Evolutionary conservation across 495 filamentous ascomycete species (phyloP).

Genomic region (Aspergillus sparsus): DNA sequence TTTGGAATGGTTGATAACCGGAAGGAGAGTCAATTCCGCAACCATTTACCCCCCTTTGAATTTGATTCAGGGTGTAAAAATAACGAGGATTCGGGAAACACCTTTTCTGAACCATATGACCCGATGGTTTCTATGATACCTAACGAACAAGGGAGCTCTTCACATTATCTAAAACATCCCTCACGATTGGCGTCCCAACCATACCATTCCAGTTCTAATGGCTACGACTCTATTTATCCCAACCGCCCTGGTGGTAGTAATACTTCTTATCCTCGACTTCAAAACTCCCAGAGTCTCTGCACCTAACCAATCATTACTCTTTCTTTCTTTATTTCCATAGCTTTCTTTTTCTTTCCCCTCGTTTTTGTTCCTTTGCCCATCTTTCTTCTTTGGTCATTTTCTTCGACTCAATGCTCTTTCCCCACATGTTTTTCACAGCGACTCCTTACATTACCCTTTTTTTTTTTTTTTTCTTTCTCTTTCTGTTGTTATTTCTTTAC

Average conservation of each 20-base stretch:
- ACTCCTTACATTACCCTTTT: constrained; percentile 13
- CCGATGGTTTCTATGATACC: constrained; percentile 30
- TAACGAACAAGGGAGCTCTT: constrained; percentile 27
- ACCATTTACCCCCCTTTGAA: constrained; percentile 28
- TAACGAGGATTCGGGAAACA: constrained; percentile 21
- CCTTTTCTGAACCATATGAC: constrained; percentile 30
- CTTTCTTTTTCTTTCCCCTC: constrained; percentile 14
- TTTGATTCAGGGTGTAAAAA: constrained; percentile 27
- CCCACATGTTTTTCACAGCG: background rate
- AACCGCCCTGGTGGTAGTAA: constrained; percentile 20
- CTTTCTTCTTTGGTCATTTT: background rate
- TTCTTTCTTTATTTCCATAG: background rate
- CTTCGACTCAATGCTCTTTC: background rate
- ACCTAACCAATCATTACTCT: constrained; percentile 22
- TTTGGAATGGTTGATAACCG: constrained; percentile 31
- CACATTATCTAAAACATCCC: constrained; percentile 29
- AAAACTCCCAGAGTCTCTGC: constrained; percentile 40
- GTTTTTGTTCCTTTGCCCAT: constrained; percentile 12
- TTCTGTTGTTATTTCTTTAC: constrained; percentile 9
- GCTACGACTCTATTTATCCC: constrained; percentile 42
- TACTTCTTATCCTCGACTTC: constrained; percentile 35
- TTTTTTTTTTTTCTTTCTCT: constrained; percentile 10
- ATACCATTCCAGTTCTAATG: constrained; percentile 28
- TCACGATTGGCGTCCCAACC: constrained; percentile 17
- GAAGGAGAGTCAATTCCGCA: constrained; percentile 28